These are phyloP conservation scores for Pseudogymnoascus sp. DNA, from an alignment of 2,329 filamentous ascomycete species.

Conservation along the genomic window DNA sequence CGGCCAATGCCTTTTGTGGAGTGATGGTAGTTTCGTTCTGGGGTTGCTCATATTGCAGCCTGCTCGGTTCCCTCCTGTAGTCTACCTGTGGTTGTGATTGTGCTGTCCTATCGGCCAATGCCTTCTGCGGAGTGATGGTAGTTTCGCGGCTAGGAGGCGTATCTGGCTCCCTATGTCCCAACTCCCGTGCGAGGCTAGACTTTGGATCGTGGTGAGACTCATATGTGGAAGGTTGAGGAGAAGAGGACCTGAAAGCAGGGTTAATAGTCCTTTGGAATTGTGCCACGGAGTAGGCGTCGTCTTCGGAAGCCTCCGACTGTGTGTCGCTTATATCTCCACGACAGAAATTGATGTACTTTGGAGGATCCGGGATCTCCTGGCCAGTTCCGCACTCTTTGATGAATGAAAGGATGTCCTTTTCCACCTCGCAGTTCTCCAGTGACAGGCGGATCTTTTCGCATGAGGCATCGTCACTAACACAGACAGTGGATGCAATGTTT, in stretches of 20 bases:
- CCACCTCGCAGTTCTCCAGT: slow-evolving; percentile 90
- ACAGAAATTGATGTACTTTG: slow-evolving; percentile 98
- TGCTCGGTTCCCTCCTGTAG: slow-evolving; percentile 6
- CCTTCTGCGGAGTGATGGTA: slow-evolving; percentile 44
- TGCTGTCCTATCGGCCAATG: slow-evolving; percentile 17
- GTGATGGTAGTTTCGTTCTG: slow-evolving; percentile 44
- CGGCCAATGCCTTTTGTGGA: slow-evolving; percentile 38
- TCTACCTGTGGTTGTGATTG: slow-evolving; percentile 18
- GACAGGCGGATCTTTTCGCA: slow-evolving; percentile 94
- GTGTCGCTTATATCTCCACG: slow-evolving; percentile 77
- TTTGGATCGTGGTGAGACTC: slow-evolving; percentile 88
- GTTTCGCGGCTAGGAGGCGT: slow-evolving; percentile 42
- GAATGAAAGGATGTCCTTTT: slow-evolving; percentile 85
- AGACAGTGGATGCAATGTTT: slow-evolving; percentile 94
- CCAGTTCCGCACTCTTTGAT: slow-evolving; percentile 86
- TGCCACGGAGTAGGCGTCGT: slow-evolving; percentile 85
- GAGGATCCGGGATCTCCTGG: slow-evolving; percentile 93
- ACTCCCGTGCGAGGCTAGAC: slow-evolving; percentile 59
- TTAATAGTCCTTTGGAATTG: slow-evolving; percentile 95
- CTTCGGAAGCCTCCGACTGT: slow-evolving; percentile 74
- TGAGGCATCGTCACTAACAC: slow-evolving; percentile 91
- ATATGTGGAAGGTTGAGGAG: slow-evolving; percentile 85
- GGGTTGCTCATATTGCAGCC: slow-evolving; percentile 16
- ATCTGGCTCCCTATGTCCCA: slow-evolving; percentile 49
- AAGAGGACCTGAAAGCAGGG: slow-evolving; percentile 89